Evolutionary conservation across 345 rosid genomes (phyloP).

Genomic region (Leavenworthia alabamica): DNA sequence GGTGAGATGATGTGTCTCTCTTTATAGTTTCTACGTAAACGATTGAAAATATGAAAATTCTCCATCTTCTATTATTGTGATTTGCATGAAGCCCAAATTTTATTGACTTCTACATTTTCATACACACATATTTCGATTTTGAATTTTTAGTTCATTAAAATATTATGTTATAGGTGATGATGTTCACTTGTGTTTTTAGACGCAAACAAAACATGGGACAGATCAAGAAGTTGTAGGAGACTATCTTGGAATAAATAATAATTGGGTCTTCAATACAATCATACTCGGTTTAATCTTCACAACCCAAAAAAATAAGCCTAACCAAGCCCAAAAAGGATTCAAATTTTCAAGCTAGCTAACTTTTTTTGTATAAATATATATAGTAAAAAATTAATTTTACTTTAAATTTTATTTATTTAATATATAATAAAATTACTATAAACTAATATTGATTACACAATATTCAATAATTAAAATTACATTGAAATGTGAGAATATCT

Average conservation of each 20-base stretch:
- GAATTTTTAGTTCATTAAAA: background rate
- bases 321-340: background rate
- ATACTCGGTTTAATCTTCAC: background rate
- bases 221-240: background rate
- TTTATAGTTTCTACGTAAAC: background rate
- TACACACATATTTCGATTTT: background rate
- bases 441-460: no score
- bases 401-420: no score
- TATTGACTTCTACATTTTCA: background rate
- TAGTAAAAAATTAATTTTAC: no score
- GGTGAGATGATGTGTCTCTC: constrained; percentile 22
- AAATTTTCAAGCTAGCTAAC: background rate
- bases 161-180: background rate
- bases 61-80: no score
- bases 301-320: background rate
- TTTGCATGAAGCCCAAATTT: no score
- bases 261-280: background rate
- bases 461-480: no score
- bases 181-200: background rate
- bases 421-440: no score
- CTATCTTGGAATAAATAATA: background rate
- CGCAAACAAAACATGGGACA: background rate
- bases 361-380: no score
- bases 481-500: no score
- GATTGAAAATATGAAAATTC: background rate